A percentile compares a stretch with the other conserved stretches of the same genome.
Evolutionary conservation across 192 early-diverging fungal genomes (phyloP).

Genomic region (Rhizophlyctis rosea): DNA sequence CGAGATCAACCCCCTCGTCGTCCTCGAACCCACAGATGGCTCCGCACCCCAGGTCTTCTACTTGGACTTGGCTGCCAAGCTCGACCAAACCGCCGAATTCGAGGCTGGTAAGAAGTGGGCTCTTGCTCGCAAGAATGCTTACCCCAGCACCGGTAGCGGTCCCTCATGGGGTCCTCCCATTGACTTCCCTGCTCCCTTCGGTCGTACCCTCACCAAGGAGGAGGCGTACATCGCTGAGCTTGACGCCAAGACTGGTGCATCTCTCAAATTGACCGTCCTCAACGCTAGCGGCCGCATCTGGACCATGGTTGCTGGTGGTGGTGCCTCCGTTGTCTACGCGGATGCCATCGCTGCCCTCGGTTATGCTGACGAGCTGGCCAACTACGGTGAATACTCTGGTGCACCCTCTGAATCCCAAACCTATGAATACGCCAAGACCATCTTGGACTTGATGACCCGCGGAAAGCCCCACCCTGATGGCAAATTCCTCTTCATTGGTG

Average conservation of each 20-base stretch:
- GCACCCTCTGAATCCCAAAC: conserved; percentile 99
- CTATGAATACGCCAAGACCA: conserved; percentile 98
- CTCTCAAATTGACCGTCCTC: conserved; percentile 95
- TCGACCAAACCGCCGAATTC: conserved; percentile 98
- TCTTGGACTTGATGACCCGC: conserved; percentile 97
- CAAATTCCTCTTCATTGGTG: conserved; percentile 97
- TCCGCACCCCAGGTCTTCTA: conserved; percentile 71
- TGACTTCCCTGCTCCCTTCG: conserved; percentile 98
- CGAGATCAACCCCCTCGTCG: conserved; percentile 99
- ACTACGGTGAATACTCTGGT: conserved; percentile 99
- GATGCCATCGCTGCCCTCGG: conserved; percentile 99
- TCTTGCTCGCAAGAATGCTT: conserved; percentile 66
- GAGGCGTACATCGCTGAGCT: conserved; percentile 98
- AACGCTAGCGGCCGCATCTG: conserved; percentile 95
- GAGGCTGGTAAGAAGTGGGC: conserved; percentile 97
- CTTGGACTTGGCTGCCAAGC: conserved; percentile 95
- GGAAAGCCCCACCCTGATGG: conserved; percentile 77
- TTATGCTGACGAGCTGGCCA: conserved; percentile 90
- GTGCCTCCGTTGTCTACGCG: conserved; percentile 96
- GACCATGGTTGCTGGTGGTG: conserved; percentile 99
- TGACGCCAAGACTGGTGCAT: conserved; percentile 97
- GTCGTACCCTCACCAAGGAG: conserved; percentile 91
- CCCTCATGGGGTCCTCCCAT: conserved; percentile 79
- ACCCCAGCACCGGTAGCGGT: conserved; percentile 39
- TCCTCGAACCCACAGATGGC: conserved; percentile 64